phyloP scores from a whole-genome alignment of 192 early-diverging fungal species.

The Coemansia sp. region DNA sequence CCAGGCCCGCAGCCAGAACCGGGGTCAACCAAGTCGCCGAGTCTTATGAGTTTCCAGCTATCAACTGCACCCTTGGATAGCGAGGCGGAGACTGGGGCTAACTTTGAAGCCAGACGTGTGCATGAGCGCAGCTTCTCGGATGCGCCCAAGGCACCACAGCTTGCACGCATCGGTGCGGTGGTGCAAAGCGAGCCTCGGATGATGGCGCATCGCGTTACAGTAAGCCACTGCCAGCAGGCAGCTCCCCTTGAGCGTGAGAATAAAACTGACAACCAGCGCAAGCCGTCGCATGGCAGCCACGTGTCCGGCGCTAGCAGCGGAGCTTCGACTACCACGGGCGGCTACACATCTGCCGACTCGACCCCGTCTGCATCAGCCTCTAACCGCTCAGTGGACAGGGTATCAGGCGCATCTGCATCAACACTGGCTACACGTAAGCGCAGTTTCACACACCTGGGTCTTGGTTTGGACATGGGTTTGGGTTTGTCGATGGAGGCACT shows the following conservation, averaged over 20 bases:
- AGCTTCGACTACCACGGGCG: constrained; percentile 15
- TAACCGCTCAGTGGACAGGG: constrained; percentile 17
- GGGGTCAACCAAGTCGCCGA: constrained; percentile 14
- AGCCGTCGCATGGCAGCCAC: constrained; percentile 46
- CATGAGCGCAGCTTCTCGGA: constrained; percentile 49
- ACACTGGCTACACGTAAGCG: constrained; percentile 49
- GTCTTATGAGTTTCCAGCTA: constrained; percentile 18
- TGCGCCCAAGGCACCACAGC: constrained; percentile 23
- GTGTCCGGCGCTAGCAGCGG: constrained; percentile 24
- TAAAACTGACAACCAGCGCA: constrained; percentile 15
- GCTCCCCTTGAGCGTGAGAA: constrained; percentile 1
- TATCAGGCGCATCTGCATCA: constrained; percentile 37
- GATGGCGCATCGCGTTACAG: constrained; percentile 37
- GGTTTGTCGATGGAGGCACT: constrained; percentile 49
- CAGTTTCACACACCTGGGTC: constrained; percentile 50
- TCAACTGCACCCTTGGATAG: background rate
- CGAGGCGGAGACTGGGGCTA: background rate
- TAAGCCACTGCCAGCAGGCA: constrained; percentile 31
- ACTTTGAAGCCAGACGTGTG: constrained; percentile 7
- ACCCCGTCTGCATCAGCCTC: constrained; percentile 2
- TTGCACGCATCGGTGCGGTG: background rate
- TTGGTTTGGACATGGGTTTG: too few relatives aligned
- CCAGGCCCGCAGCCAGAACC: constrained; percentile 3
- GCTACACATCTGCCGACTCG: constrained; percentile 16
- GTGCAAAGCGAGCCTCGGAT: constrained; percentile 12